Evolutionary conservation across 1,284 basidiomycete genomes (phyloP), one percentile per base, ranked within the genome.

Genomic region (Microbotryum silenes-acaulis): DNA sequence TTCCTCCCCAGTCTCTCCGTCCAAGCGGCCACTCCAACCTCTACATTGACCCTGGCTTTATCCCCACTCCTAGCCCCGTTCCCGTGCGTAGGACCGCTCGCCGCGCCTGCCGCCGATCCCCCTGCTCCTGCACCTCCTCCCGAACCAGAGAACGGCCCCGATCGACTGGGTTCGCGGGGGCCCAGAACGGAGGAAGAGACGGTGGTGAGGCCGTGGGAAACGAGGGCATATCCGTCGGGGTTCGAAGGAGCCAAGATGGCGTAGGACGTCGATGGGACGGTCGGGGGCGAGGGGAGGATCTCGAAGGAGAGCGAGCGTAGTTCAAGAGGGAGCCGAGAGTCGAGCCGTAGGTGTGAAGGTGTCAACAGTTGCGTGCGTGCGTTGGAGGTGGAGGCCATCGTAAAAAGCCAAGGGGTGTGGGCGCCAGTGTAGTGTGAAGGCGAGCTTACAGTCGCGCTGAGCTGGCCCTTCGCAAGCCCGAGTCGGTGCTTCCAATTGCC

Each of bases 121-220:
- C 86, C 61, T 85, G 84, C 4, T 83, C 85, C 61, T 85, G 81
- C 78, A 82, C 81, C 75, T 82, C 69, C 58, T 42, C 3, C 48
- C 14, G 37, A 51, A 21, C 63, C 64, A 57, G 1, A 45, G 42
- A 61, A 61, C 2, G 63, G 37, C 0, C 67, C 71, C 33, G 66
- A 61, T 1, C 70, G 63, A 2, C 67, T 86, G 1, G 89, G 86
- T 77, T 97, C 94, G 63, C 90, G 79, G 0, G 94, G 96, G 0
- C 94, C 94, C 74, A 89, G 91, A 0, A 97, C 89, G 54, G 86
- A 85, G 10, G 88, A 89, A 20, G 85, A 79, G 9, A 96, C 90
- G 63, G 86, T 84, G 0, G 94, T 97, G 25, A 97, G 81, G 3
- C 96, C 94, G 75, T 97, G 93, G 4, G 85, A 82, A 70, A 94